Base-by-base conservation (phyloP, 1,139 yeast species). In the Pichia cactophila region DNA sequence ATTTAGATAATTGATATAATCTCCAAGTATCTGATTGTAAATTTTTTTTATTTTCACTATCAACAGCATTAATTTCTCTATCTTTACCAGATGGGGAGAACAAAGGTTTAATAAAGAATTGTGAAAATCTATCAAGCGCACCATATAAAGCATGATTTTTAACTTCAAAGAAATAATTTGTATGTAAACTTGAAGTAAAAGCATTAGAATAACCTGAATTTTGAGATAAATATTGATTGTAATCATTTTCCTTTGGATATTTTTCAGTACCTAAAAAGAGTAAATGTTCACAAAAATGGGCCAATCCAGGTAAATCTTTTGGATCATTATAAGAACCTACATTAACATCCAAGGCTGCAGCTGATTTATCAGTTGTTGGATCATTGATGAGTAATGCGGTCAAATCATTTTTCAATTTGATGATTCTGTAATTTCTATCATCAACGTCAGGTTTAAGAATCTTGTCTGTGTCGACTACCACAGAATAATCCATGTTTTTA, bases 261-360 rank as follows among this genome's bases (percentile, higher is more conserved):
- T 89, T 90, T 58, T 78, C 74, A 5, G 97, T 90, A n/a, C 98
- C 98, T 96, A 92, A 88, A 65, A 92, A 92, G 54, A 92, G 72
- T 57, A 92, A 73, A 68, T 92, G 98, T 69, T 92, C 98, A 68
- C 97, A 89, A 66, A 92, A 92, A 68, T 92, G 98, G 3, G 98
- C 98, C 54, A 92, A 71, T 1, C 98, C 98, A 2, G 90, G 84
- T 33, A 88, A 66, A 31, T 74, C 71, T 46, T 75, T 73, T 17
- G 86, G 87, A 62, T 92, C 97, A 46, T 86, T 78, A 64, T 84
- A 86, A 4, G 96, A 77, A 20, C 98, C 98, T 26, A 89, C 92
- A 59, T 86, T 81, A 35, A 92, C 97, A 62, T 88, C 96, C 51
- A 92, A 69, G 0, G 97, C 85, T 1, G 97, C 97, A 0, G 96